A percentile compares a stretch with the other conserved stretches of the same genome.
phyloP scores from a whole-genome alignment of 2,329 filamentous ascomycete species.

The Lizonia empirigonia region DNA sequence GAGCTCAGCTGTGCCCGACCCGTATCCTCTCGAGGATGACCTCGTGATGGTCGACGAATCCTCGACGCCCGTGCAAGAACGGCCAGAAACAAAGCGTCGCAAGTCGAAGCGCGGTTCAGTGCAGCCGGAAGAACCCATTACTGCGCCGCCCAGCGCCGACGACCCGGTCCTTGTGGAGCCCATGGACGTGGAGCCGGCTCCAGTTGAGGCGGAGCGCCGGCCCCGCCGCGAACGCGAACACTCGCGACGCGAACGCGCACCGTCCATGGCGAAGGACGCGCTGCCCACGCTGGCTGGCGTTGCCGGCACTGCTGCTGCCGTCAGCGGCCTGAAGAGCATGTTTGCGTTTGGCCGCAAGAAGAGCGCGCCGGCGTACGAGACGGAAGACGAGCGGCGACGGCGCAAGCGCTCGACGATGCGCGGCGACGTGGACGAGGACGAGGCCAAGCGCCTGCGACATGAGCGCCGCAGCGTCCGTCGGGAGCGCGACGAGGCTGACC shows the following conservation, averaged over 20 bases:
- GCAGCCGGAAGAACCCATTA: constrained; percentile 42
- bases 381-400: constrained; percentile 46
- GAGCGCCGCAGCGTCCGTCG: constrained; percentile 45
- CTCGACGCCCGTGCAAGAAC: constrained; percentile 37
- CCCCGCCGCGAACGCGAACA: constrained; percentile 51
- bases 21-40: constrained; percentile 69
- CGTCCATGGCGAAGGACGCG: constrained; percentile 65
- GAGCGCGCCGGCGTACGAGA: constrained; percentile 38
- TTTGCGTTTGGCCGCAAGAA: constrained; percentile 51
- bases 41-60: constrained; percentile 57
- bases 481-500: constrained; percentile 34
- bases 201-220: constrained; percentile 50
- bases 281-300: constrained; percentile 39
- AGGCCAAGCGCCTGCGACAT: constrained; percentile 45
- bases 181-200: constrained; percentile 50
- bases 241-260: constrained; percentile 58
- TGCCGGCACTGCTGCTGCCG: constrained; percentile 48
- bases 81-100: constrained; percentile 47
- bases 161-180: constrained; percentile 52
- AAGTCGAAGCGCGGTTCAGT: constrained; percentile 50
- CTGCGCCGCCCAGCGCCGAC: constrained; percentile 48
- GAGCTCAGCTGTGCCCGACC: constrained; percentile 54
- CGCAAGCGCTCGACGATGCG: constrained; percentile 47
- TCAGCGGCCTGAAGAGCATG: constrained; percentile 62
- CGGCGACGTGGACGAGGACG: constrained; percentile 43